phyloP scores from a whole-genome alignment of 2,329 filamentous ascomycete genomes.

The Dryadomyces quercus-mongolicae region DNA sequence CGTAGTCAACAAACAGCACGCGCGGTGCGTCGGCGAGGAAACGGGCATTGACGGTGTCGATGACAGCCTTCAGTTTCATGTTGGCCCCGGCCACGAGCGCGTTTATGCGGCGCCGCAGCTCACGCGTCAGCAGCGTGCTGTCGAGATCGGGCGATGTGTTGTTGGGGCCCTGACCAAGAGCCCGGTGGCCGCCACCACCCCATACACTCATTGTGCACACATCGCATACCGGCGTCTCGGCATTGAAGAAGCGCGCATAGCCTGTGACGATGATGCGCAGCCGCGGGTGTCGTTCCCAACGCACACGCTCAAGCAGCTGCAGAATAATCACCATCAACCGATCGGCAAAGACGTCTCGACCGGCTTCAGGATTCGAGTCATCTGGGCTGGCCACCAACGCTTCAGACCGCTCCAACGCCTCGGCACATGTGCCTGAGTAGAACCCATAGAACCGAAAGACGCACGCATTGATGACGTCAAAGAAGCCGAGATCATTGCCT shows the following conservation, averaged over 20 bases:
- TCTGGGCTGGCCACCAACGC: constrained; percentile 16
- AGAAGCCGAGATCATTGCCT: constrained; percentile 37
- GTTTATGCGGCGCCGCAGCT: constrained; percentile 29
- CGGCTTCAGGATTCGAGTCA: neutral
- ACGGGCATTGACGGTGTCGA: constrained; percentile 23
- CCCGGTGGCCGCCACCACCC: constrained; percentile 18
- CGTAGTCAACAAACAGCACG: constrained; percentile 33
- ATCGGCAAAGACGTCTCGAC: constrained; percentile 13
- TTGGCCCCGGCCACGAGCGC: constrained; percentile 30
- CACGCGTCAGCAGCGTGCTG: constrained; percentile 20
- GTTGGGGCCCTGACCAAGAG: neutral
- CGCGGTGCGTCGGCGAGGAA: constrained; percentile 16
- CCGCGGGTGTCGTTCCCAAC: constrained; percentile 30
- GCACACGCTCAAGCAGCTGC: constrained; percentile 29
- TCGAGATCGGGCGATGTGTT: constrained; percentile 1
- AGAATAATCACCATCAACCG: constrained; percentile 25
- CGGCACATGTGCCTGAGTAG: constrained; percentile 32
- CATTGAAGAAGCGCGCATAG: constrained; percentile 36
- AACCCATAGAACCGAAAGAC: constrained; percentile 37
- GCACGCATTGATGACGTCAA: constrained; percentile 36
- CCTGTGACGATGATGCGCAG: constrained; percentile 33
- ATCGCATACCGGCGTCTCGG: constrained; percentile 28
- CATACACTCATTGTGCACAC: constrained; percentile 32
- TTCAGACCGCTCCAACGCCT: constrained; percentile 24
- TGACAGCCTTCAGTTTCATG: constrained; percentile 22